phyloP scores from a whole-genome alignment of 2,329 filamentous ascomycete species.

The Lasiodiplodia citricola region DNA sequence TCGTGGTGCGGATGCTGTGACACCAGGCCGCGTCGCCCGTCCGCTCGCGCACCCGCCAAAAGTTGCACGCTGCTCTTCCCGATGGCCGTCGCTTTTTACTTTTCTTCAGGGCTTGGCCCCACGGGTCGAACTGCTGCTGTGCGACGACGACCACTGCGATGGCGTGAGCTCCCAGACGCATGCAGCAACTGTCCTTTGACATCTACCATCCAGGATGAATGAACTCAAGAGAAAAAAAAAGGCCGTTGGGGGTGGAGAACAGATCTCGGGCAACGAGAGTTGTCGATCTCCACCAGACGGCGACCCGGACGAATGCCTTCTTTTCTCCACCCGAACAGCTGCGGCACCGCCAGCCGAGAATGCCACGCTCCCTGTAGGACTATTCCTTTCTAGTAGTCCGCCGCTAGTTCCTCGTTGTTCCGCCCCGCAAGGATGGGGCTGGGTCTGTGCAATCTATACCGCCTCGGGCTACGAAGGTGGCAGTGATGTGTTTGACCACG shows the following conservation, averaged over 20 bases:
- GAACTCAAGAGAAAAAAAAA: too few relatives aligned
- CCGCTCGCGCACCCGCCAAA: background rate
- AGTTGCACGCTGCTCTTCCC: background rate
- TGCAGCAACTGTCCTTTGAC: background rate
- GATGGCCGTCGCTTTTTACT: background rate
- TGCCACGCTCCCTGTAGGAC: conserved; percentile 8
- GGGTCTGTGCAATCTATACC: background rate
- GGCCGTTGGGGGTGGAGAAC: background rate
- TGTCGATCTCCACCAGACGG: background rate
- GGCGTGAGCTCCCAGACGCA: background rate
- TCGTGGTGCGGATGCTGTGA: conserved; percentile 2
- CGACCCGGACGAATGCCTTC: background rate
- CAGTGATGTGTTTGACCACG: background rate
- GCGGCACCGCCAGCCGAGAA: background rate
- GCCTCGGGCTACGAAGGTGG: background rate
- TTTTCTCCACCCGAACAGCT: background rate
- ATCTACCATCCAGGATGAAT: background rate
- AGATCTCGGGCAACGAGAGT: background rate
- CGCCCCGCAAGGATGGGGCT: background rate
- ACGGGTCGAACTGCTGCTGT: conserved; percentile 1
- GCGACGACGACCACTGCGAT: background rate
- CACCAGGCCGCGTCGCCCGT: background rate
- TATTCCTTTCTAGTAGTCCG: background rate
- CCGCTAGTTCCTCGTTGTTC: background rate
- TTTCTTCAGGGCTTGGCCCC: conserved; percentile 12